phyloP scores from a whole-genome alignment of 495 filamentous ascomycete species.

The Pseudevernia furfuracea region DNA sequence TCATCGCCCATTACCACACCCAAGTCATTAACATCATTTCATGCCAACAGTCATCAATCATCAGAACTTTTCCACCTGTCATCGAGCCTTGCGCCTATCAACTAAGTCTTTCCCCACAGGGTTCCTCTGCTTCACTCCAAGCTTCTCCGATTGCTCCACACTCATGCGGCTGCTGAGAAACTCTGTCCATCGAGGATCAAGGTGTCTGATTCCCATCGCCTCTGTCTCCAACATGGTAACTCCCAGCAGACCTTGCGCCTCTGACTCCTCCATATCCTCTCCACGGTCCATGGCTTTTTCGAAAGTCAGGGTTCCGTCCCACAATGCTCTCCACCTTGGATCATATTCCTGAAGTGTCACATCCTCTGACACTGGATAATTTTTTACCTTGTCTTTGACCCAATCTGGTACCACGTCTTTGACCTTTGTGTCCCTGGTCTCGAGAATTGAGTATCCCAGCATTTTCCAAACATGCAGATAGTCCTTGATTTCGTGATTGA shows the following conservation, averaged over 20 bases:
- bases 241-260: constrained; percentile 2
- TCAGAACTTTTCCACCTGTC: neutral
- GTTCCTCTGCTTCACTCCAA: constrained; percentile 13
- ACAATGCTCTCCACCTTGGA: constrained; percentile 12
- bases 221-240: constrained; percentile 15
- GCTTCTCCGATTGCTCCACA: neutral
- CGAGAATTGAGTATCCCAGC: constrained; percentile 16
- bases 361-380: neutral
- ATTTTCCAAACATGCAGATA: constrained; percentile 12
- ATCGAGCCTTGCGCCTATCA: neutral
- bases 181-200: constrained; percentile 11
- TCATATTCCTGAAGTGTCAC: neutral
- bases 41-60: neutral
- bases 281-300: neutral
- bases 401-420: constrained; percentile 8
- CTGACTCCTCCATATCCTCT: constrained; percentile 1
- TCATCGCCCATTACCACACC: neutral
- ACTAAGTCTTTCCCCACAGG: neutral
- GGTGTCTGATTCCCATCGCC: constrained; percentile 12
- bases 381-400: too few relatives aligned
- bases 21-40: neutral
- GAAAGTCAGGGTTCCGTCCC: constrained; percentile 1
- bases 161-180: constrained; percentile 7
- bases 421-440: constrained; percentile 7
- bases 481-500: neutral